phyloP scores from a whole-genome alignment of 257 asterid genomes.

The Jaltomata sinuosa region DNA sequence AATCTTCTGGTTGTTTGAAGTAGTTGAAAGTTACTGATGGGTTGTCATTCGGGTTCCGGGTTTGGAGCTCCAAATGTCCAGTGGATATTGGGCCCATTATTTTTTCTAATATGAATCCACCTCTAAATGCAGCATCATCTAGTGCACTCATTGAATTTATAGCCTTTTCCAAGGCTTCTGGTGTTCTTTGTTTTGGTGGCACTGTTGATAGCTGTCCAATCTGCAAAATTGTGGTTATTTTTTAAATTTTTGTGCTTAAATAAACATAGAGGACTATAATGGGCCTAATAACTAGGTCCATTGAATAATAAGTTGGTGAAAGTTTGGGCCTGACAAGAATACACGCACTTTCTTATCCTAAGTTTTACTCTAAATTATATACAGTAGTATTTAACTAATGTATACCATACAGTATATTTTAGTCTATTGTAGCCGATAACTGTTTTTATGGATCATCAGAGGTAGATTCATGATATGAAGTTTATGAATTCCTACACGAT shows the following conservation, averaged over 20 bases:
- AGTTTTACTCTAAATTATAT: background rate
- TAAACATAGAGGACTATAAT: background rate
- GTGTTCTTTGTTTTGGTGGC: conserved; percentile 81
- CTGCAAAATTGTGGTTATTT: conserved; percentile 14
- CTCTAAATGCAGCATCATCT: conserved; percentile 33
- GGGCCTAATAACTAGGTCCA: background rate
- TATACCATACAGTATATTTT: background rate
- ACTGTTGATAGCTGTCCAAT: conserved; percentile 75
- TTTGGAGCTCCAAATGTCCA: conserved; percentile 47
- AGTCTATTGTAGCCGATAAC: too few relatives aligned
- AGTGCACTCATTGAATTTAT: conserved; percentile 40
- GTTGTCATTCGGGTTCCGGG: conserved; percentile 46
- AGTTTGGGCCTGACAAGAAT: background rate
- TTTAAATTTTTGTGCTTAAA: background rate
- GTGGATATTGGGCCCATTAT: conserved; percentile 62
- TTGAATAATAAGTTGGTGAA: background rate
- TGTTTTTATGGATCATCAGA: too few relatives aligned
- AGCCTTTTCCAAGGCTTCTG: conserved; percentile 55
- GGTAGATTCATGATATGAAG: too few relatives aligned
- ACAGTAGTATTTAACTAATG: background rate
- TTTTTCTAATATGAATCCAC: conserved; percentile 81
- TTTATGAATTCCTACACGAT: too few relatives aligned
- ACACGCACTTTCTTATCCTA: background rate
- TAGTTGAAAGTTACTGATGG: conserved; percentile 78
- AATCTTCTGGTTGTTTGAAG: conserved; percentile 50